A percentile compares a stretch with the other conserved stretches of the same genome.
Evolutionary conservation across 371 early-diverging fungal species (phyloP).

Genomic region (Mucor irregularis): DNA sequence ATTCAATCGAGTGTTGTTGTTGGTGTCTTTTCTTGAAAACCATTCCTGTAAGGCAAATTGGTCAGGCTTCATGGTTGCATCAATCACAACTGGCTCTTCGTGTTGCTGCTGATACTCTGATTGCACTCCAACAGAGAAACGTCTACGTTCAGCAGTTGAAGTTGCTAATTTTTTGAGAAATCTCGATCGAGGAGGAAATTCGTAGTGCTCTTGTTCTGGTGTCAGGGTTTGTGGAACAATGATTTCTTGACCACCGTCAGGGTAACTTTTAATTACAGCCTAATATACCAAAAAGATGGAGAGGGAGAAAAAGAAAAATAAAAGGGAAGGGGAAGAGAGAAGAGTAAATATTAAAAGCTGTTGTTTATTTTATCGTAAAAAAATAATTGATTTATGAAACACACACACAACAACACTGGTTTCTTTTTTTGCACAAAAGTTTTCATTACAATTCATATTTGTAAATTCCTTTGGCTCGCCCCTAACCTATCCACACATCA

Average conservation of each 20-base stretch:
- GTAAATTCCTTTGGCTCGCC: background rate
- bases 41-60: slow-evolving; percentile 36
- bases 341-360: background rate
- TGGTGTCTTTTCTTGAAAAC: slow-evolving; percentile 31
- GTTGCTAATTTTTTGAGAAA: slow-evolving; percentile 40
- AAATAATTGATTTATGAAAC: slow-evolving; percentile 16
- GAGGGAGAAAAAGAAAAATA: background rate
- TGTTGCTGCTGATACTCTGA: background rate
- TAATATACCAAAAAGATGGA: slow-evolving; percentile 8
- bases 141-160: slow-evolving; percentile 24
- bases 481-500: background rate
- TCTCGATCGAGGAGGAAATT: slow-evolving; percentile 49
- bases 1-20: background rate
- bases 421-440: no score
- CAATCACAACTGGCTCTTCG: background rate
- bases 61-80: slow-evolving; percentile 24
- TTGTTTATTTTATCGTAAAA: background rate
- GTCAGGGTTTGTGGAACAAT: slow-evolving; percentile 47
- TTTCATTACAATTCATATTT: background rate
- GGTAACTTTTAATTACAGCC: slow-evolving; percentile 39
- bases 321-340: background rate
- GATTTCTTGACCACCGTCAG: slow-evolving; percentile 49
- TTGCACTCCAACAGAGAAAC: slow-evolving; percentile 27
- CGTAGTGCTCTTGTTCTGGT: slow-evolving; percentile 47
- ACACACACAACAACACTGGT: background rate